phyloP scores from a whole-genome alignment of 176 grass and related monocot species.

The Eleusine coracana region DNA sequence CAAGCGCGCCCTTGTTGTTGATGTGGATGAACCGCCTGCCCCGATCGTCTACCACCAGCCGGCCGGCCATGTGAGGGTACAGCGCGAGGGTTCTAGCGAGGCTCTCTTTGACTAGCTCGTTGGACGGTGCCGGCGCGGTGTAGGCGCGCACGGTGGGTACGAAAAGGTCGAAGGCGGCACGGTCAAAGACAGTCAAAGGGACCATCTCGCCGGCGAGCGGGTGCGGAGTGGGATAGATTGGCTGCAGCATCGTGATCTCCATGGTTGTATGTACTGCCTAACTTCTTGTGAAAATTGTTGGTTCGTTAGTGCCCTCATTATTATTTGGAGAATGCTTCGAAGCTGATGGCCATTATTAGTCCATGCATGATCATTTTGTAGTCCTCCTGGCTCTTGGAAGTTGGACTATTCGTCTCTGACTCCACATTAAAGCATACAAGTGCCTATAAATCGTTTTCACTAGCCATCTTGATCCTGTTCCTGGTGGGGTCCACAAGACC shows the following conservation, averaged over 20 bases:
- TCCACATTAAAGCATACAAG: no score
- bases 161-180: slow-evolving; percentile 35
- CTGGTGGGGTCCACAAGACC: no score
- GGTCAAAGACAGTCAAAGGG: slow-evolving; percentile 45
- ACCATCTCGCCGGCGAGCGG: background rate
- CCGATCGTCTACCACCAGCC: background rate
- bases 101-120: slow-evolving; percentile 11
- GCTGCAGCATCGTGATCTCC: background rate
- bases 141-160: slow-evolving; percentile 41
- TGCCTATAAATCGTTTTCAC: no score
- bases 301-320: no score
- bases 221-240: background rate
- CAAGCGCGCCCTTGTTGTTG: slow-evolving; percentile 25
- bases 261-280: no score
- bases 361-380: no score
- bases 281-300: no score
- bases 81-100: background rate
- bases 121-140: slow-evolving; percentile 15
- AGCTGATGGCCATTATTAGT: no score
- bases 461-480: no score
- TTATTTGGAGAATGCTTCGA: no score
- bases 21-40: slow-evolving; percentile 22
- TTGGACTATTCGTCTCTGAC: no score
- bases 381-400: no score
- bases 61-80: slow-evolving; percentile 39